These are phyloP conservation scores for Amesomyces nigricolor DNA, from an alignment of 2,329 filamentous ascomycete genomes.

Conservation along the genomic window DNA sequence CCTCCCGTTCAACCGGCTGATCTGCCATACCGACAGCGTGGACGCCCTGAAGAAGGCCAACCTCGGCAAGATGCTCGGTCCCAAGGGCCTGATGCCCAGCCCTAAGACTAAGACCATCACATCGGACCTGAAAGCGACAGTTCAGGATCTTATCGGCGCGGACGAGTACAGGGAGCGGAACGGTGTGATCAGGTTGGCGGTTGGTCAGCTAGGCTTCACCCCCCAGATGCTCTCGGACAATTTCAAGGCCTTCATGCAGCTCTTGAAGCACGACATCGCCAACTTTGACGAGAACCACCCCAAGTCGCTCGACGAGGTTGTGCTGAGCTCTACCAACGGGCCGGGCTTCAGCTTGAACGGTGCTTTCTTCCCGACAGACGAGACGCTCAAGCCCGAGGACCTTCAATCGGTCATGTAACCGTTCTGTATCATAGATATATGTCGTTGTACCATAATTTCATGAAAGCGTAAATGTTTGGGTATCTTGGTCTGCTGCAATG, in stretches of 20 bases:
- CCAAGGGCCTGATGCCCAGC: slow-evolving; percentile 88
- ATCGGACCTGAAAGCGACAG: slow-evolving; percentile 65
- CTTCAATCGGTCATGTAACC: slow-evolving; percentile 50
- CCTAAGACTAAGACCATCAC: slow-evolving; percentile 85
- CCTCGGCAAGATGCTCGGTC: slow-evolving; percentile 76
- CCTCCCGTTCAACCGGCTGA: slow-evolving; percentile 81
- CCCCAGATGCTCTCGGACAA: slow-evolving; percentile 83
- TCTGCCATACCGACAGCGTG: slow-evolving; percentile 77
- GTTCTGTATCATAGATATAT: slow-evolving; percentile 25
- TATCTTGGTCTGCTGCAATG: slow-evolving; percentile 13
- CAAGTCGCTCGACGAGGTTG: slow-evolving; percentile 69
- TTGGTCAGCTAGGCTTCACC: slow-evolving; percentile 85
- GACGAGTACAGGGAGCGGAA: slow-evolving; percentile 81
- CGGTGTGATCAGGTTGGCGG: slow-evolving; percentile 80
- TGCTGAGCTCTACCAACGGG: slow-evolving; percentile 80
- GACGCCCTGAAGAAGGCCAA: slow-evolving; percentile 74
- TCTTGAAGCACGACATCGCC: slow-evolving; percentile 75
- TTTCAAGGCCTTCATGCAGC: slow-evolving; percentile 68
- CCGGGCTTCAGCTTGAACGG: slow-evolving; percentile 85
- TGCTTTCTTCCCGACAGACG: slow-evolving; percentile 60
- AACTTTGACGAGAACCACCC: slow-evolving; percentile 38
- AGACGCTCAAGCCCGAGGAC: slow-evolving; percentile 48
- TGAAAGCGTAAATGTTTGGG: slow-evolving; percentile 26
- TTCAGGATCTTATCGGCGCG: slow-evolving; percentile 77
- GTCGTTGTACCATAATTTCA: slow-evolving; percentile 23